phyloP scores from a whole-genome alignment of 2,329 filamentous ascomycete genomes.

The Pseudogymnoascus sp. region DNA sequence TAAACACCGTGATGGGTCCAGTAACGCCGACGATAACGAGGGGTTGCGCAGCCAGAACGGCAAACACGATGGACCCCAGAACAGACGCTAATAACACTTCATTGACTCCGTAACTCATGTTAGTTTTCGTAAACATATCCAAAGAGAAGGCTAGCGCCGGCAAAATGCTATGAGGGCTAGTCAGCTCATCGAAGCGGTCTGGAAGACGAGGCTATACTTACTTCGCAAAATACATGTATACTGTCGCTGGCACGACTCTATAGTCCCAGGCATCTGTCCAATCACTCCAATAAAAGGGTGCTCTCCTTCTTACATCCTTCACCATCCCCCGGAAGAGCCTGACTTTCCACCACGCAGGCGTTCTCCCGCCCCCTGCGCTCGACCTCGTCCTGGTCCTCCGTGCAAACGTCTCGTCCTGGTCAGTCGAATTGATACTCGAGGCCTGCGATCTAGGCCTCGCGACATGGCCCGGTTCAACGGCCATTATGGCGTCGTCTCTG shows the following conservation, averaged over 20 bases:
- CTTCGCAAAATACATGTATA: slow-evolving; percentile 97
- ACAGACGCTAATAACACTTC: slow-evolving; percentile 84
- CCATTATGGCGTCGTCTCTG: not conserved
- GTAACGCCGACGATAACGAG: slow-evolving; percentile 88
- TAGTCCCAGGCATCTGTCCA: slow-evolving; percentile 88
- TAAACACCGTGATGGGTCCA: slow-evolving; percentile 86
- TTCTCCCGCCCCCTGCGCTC: not conserved
- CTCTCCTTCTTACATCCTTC: slow-evolving; percentile 65
- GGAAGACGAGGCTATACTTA: slow-evolving; percentile 34
- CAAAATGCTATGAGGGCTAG: slow-evolving; percentile 53
- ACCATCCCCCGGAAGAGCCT: slow-evolving; percentile 70
- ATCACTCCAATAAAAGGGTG: slow-evolving; percentile 73
- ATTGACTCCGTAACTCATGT: slow-evolving; percentile 80
- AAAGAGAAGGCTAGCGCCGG: slow-evolving; percentile 82
- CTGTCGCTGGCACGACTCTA: slow-evolving; percentile 73
- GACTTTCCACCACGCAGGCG: slow-evolving; percentile 61
- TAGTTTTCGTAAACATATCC: slow-evolving; percentile 87
- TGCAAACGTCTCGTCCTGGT: not conserved
- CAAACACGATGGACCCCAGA: slow-evolving; percentile 72
- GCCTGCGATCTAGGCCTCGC: not conserved
- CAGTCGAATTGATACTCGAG: not conserved
- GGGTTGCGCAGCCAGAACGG: slow-evolving; percentile 71
- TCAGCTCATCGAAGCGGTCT: slow-evolving; percentile 13
- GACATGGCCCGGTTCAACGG: not conserved
- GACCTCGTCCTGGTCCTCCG: not conserved